A percentile compares a stretch with the other conserved stretches of the same genome.
phyloP scores from a whole-genome alignment of 179 eudicot species.

The Spergularia azorica region DNA sequence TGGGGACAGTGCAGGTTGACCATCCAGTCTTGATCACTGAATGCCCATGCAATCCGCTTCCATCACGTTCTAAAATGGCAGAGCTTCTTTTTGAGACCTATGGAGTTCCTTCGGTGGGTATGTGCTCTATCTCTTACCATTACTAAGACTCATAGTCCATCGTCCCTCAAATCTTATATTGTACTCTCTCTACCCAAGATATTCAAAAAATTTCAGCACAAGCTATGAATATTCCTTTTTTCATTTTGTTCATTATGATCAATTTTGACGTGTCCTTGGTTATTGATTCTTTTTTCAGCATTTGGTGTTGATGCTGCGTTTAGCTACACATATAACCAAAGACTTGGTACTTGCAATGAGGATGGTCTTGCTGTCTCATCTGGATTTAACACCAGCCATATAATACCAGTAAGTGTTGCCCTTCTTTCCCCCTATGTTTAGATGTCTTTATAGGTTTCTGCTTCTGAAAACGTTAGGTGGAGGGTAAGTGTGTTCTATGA shows the following conservation, averaged over 20 bases:
- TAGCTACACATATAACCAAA: constrained; percentile 83
- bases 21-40: constrained; percentile 96
- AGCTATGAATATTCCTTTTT: not conserved
- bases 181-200: not conserved
- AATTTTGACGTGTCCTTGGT: not conserved
- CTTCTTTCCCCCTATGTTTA: not conserved
- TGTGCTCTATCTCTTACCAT: constrained; percentile 14
- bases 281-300: constrained; percentile 47
- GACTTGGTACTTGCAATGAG: constrained; percentile 68
- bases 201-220: not conserved
- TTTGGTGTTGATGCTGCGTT: constrained; percentile 97
- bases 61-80: constrained; percentile 95
- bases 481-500: not conserved
- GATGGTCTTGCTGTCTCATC: constrained; percentile 82
- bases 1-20: constrained; percentile 74
- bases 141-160: constrained; percentile 5
- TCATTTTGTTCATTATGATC: not conserved
- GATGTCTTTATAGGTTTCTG: too few species aligned
- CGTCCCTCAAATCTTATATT: not conserved
- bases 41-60: constrained; percentile 87
- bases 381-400: constrained; percentile 94
- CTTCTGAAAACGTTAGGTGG: not conserved
- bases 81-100: constrained; percentile 96
- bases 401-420: constrained; percentile 68
- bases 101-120: constrained; percentile 99